Evolutionary conservation across 1,284 basidiomycete species (phyloP), one percentile per base, ranked within the genome.

Genomic region (Volvariella volvacea): DNA sequence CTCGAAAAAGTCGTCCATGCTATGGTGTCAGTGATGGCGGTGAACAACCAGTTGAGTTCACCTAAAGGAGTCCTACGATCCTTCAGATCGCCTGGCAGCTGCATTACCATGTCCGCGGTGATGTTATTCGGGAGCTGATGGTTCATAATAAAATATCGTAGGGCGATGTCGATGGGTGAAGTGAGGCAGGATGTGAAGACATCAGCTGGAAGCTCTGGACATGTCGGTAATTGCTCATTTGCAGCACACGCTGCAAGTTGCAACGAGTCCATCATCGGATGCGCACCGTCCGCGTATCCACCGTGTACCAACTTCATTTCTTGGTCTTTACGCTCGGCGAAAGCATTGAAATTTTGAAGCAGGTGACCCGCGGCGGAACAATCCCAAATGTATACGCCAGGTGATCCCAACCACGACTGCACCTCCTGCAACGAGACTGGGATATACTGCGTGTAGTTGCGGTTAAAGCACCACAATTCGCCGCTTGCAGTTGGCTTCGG

Each of bases 1-100:
- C 88, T 80, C 16, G 93, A 89, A 58, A 99, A 93, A 0, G 92
- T 92, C 9, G 94, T 93, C 95, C 96, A 99, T 10, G 96, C 96
- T 51, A 99, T 98, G 6, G 95, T 98, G 65, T 99, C 95, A 14
- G 95, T 99, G 51, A 99, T 92, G 33, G 95, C 92, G 1, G 92
- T 98, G 67, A 99, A 98, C 55, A 99, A 98, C 95, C 96, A 99
- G 64, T 97, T 97, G 21, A 99, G 80, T 65, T 99, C 95, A 43
- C 95, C 95, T 1, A 99, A 74, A 0, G 95, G 95, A 2, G 96
- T 98, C 19, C 93, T 78, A 25, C 95, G 78, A 59, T 99, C 95
- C 64, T 97, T 97, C 49, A 99, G 76, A 56, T 97, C 92, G 3
- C 96, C 95, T 0, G 95, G 96, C 15, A 99, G 81, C 59, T 94